phyloP scores from a whole-genome alignment of 1,284 basidiomycete species.

The Trichosporon sp. region DNA sequence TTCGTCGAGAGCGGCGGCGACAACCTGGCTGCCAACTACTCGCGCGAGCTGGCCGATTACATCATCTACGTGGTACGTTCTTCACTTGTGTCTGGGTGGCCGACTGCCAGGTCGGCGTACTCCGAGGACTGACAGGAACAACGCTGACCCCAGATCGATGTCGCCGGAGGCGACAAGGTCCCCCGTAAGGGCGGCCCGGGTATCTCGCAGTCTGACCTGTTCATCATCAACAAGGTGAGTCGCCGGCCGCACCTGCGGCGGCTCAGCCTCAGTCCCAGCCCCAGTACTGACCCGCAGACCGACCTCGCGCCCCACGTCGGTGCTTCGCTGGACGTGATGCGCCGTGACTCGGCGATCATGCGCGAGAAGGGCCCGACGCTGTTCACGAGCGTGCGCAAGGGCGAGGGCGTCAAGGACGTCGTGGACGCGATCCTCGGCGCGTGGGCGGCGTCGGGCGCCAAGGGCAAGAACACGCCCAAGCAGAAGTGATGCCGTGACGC shows the following conservation, averaged over 20 bases:
- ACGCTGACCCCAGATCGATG: conserved; percentile 52
- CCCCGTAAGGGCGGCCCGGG: conserved; percentile 96
- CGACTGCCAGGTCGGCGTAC: neutral
- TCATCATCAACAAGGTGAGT: conserved; percentile 88
- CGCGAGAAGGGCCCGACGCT: conserved; percentile 89
- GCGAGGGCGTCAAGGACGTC: conserved; percentile 75
- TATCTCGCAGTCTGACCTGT: conserved; percentile 81
- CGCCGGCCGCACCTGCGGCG: neutral
- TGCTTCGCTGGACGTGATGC: conserved; percentile 92
- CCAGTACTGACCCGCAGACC: conserved; percentile 55
- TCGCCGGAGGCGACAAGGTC: conserved; percentile 91
- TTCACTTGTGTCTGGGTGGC: neutral
- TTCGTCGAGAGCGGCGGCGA: conserved; percentile 96
- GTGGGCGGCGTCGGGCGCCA: conserved; percentile 62
- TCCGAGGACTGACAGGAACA: neutral
- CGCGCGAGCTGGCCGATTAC: conserved; percentile 91
- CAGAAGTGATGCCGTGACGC: neutral
- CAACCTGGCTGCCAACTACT: conserved; percentile 95
- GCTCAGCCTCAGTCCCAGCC: neutral
- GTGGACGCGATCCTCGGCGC: conserved; percentile 77
- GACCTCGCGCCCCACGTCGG: conserved; percentile 90
- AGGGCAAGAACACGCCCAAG: conserved; percentile 29
- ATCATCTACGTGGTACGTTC: conserved; percentile 82
- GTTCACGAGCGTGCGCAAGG: conserved; percentile 80
- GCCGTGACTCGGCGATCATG: conserved; percentile 86